These are phyloP conservation scores for Phytophthora sp. DNA, from an alignment of 352 stramenopile genomes.

Conservation along the genomic window DNA sequence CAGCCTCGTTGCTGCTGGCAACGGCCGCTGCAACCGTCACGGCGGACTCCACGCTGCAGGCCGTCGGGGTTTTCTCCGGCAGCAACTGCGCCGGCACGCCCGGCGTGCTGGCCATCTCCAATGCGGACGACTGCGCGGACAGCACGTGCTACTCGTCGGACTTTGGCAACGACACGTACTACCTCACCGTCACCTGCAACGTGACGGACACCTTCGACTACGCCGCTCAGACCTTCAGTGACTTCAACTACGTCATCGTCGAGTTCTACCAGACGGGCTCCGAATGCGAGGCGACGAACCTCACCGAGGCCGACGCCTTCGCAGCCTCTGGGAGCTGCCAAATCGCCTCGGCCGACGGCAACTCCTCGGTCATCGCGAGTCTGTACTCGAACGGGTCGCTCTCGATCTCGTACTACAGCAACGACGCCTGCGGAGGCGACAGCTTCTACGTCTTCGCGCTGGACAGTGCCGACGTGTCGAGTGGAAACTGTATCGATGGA, in stretches of 20 bases:
- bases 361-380: constrained; percentile 10
- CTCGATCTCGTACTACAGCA: constrained; percentile 3
- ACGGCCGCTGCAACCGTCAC: too few species aligned
- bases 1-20: too few species aligned
- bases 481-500: too few species aligned
- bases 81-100: constrained; percentile 20
- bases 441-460: constrained; percentile 13
- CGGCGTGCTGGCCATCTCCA: constrained; percentile 11
- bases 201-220: constrained; percentile 12
- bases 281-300: too few species aligned
- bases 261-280: too few species aligned
- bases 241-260: constrained; percentile 16
- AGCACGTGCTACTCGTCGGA: neutral
- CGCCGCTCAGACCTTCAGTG: constrained; percentile 6
- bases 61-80: constrained; percentile 16
- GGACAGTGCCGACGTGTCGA: too few species aligned
- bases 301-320: constrained; percentile 9
- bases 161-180: constrained; percentile 18
- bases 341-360: constrained; percentile 11
- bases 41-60: too few species aligned
- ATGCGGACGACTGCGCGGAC: constrained; percentile 1
- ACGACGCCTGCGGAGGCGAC: constrained; percentile 9
- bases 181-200: constrained; percentile 6
- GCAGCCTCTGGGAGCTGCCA: constrained; percentile 9
- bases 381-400: constrained; percentile 18